phyloP scores from a whole-genome alignment of 352 stramenopile genomes.

The Pythium brassicae region DNA sequence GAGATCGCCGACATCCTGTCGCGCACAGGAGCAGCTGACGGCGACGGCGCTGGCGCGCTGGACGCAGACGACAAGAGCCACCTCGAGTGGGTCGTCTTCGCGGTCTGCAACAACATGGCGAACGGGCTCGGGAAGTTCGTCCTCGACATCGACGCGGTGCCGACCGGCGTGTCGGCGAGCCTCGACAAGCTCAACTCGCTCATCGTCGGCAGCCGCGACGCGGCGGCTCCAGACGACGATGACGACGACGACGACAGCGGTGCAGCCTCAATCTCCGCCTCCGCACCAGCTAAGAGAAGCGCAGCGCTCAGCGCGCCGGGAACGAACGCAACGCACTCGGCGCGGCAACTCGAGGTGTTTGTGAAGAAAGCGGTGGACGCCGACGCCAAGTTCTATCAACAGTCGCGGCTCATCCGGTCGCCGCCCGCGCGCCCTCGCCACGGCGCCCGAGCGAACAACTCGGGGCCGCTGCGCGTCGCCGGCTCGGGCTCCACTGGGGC shows the following conservation, averaged over 20 bases:
- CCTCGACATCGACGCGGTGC: conserved; percentile 58
- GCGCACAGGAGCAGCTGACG: not conserved
- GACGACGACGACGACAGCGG: not conserved
- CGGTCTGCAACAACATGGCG: conserved; percentile 69
- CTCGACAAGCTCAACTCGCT: conserved; percentile 71
- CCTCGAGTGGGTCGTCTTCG: conserved; percentile 75
- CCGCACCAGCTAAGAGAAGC: too few relatives aligned
- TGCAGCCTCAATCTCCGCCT: too few relatives aligned
- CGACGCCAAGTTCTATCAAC: conserved; percentile 53
- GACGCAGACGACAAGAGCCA: conserved; percentile 55
- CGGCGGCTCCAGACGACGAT: conserved; percentile 1
- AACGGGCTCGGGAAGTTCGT: conserved; percentile 70
- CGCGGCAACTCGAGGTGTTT: conserved; percentile 59
- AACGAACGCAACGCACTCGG: conserved; percentile 10
- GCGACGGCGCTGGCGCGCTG: conserved; percentile 16
- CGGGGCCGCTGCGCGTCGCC: too few relatives aligned
- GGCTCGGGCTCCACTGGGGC: not conserved
- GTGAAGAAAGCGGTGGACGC: conserved; percentile 37
- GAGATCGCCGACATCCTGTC: conserved; percentile 68
- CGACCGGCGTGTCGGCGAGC: conserved; percentile 46
- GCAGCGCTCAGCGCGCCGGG: not conserved
- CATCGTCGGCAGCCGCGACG: conserved; percentile 32
- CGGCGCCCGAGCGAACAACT: not conserved
- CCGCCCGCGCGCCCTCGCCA: not conserved
- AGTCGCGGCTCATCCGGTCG: conserved; percentile 12